Base-by-base conservation (phyloP, 164 flowering plant species). In the Tetrastigma voinierianum region DNA sequence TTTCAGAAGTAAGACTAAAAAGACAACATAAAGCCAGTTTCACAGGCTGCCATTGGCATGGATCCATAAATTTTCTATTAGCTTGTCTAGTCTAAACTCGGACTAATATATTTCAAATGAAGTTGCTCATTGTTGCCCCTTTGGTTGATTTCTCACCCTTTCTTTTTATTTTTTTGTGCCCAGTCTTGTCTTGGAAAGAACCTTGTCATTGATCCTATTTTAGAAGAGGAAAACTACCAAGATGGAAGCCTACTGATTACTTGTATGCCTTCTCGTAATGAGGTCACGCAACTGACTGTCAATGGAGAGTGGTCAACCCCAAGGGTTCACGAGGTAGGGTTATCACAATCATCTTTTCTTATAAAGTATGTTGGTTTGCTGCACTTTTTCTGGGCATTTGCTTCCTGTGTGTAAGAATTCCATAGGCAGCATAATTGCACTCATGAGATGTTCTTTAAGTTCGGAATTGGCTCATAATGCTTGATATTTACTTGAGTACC, bases 241-340 rank as follows among this genome's bases (percentile, higher is more conserved):
- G 99, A 95, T 76, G 99, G 98, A 60, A 82, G 91, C 75, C 73
- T 92, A n/a, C 78, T 88, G 88, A 81, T 95, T 46, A 72, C 93
- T 15, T 88, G 85, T 51, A 89, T 95, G 97, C 91, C 97, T 59
- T 92, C 97, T 25, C 96, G 96, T 21, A 82, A 87, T 61, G 99
- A 92, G 78, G 88, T 95, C 64, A 95, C 99, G 52, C 98, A 95
- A 62, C 83, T 95, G 69, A 80, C 89, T 46, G 57, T 95, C 24
- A 86, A 97, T 0, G 98, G 98, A 53, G 97, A 90, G 70, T 95
- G 99, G 98, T 84, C 99, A 23, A 80, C 94, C 6, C 79, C 96
- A 49, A 86, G 85, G 68, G 73, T 92, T 63, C 78, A 89, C 44
- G 94, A 95, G 99, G 99, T 90, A 82, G 70, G 67, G 17, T 18